Base-by-base conservation (phyloP, 2,329 filamentous ascomycete species). In the Biscogniauxia mediterranea region DNA sequence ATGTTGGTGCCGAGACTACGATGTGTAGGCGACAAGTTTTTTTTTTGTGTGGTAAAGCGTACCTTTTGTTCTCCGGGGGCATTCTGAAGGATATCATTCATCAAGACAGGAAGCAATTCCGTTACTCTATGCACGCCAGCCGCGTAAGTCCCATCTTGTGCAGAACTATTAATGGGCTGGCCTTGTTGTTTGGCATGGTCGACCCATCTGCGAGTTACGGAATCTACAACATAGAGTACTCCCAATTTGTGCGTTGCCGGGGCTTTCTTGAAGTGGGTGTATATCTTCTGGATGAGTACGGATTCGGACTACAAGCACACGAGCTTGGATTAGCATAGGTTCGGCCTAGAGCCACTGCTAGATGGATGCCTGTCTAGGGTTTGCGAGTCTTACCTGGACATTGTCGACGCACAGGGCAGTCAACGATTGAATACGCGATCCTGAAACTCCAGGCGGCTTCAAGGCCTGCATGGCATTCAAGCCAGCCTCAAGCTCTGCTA, bases 201-300 rank as follows among this genome's bases (percentile, higher is more conserved):
- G 82, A 97, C 88, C 94, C 95, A 99, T 82, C 96, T 94, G 80
- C 95, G 92, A 78, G 93, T 94, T 86, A 99, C 93, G 83, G 94
- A 97, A 85, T 99, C 95, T 93, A 99, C 92, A 81, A 98, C 93
- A 89, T 99, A 99, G 81, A 99, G 89, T 75, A 97, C 93, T 80
- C 95, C 95, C 78, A 99, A 86, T 81, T 99, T 99, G 86, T 99
- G 94, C 76, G 93, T 96, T 76, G 88, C 88, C 63, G 92, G 92
- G 69, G 93, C 89, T 79, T 95, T 96, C 79, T 96, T 97, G 85
- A 98, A 96, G 74, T 97, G 93, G 68, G 93, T 96, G 80, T 91
- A 97, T 73, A 99, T 90, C 77, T 96, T 97, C 77, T 97, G 93
- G 71, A 98, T 92, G 74, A 99, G 88, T 71, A 93, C 88, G 58